Conservation (phyloP, 805 yeast species). For the Candida peoriensis region DNA sequence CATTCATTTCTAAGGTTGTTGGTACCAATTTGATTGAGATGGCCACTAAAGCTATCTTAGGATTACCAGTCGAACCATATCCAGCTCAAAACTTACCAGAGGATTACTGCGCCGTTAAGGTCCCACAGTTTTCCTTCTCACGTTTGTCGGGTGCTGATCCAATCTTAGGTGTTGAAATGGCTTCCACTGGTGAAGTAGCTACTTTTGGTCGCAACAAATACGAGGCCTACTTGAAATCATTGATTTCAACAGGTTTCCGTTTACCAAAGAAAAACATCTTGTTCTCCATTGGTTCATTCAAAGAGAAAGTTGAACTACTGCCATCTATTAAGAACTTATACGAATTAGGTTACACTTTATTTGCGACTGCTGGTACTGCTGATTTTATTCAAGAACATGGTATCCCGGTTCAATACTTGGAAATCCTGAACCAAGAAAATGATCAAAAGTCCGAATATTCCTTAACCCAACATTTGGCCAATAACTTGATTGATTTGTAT, state of each 20-base stretch:
- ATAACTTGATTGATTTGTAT: conserved; percentile 92
- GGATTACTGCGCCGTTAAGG: conserved; percentile 93
- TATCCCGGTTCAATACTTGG: conserved; percentile 91
- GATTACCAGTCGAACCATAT: conserved; percentile 80
- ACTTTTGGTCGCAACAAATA: conserved; percentile 93
- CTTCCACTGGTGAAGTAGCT: conserved; percentile 98
- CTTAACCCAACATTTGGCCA: conserved; percentile 92
- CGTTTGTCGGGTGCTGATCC: conserved; percentile 98
- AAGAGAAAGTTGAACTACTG: conserved; percentile 89
- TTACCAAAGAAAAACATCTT: conserved; percentile 92
- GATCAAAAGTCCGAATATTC: conserved; percentile 91
- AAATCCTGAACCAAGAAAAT: conserved; percentile 68
- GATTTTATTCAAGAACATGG: conserved; percentile 95
- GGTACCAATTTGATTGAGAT: conserved; percentile 95
- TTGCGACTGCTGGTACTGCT: conserved; percentile 99
- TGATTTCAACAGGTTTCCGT: conserved; percentile 92
- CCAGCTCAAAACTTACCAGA: conserved; percentile 87
- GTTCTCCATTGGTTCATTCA: conserved; percentile 92
- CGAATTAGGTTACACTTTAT: conserved; percentile 82
- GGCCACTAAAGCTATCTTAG: conserved; percentile 95
- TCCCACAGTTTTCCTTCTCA: conserved; percentile 96
- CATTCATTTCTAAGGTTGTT: conserved; percentile 95
- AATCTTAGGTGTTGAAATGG: conserved; percentile 97
- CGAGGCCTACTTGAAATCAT: conserved; percentile 94
- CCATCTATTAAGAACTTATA: conserved; percentile 79